These are phyloP conservation scores for Huntiella decipiens DNA, from an alignment of 2,329 filamentous ascomycete genomes.

Conservation along the genomic window DNA sequence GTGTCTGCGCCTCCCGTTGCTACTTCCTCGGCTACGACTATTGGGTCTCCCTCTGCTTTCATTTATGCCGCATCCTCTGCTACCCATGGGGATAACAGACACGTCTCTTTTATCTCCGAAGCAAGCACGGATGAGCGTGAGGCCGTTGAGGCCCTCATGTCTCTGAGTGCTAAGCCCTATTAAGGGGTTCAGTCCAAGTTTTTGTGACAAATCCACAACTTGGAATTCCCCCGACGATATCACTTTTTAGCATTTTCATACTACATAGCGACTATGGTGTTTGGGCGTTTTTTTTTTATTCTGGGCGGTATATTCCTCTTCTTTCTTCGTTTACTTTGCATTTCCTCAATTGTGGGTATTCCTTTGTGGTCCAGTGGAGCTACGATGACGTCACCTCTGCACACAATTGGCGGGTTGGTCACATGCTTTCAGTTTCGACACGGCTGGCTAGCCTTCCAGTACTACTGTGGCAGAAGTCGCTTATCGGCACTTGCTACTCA, in stretches of 20 bases:
- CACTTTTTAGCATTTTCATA: slow-evolving; percentile 3
- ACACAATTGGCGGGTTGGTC: too few relatives aligned
- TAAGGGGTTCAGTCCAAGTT: neutral
- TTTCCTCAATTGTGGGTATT: too few relatives aligned
- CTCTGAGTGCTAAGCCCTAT: slow-evolving; percentile 49
- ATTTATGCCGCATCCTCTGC: slow-evolving; percentile 14
- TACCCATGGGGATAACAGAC: slow-evolving; percentile 14
- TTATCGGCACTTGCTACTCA: too few relatives aligned
- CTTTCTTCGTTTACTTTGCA: neutral
- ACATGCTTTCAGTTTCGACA: too few relatives aligned
- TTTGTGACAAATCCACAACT: neutral
- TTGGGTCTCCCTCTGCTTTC: too few relatives aligned
- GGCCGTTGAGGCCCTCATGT: slow-evolving; percentile 61
- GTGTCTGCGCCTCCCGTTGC: too few relatives aligned
- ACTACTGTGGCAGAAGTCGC: too few relatives aligned
- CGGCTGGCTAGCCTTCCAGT: too few relatives aligned
- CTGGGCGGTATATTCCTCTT: slow-evolving; percentile 2
- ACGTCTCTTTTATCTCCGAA: slow-evolving; percentile 27
- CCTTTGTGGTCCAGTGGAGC: too few relatives aligned
- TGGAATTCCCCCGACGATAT: neutral
- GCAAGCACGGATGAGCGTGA: slow-evolving; percentile 55
- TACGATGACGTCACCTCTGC: too few relatives aligned
- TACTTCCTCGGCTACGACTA: too few relatives aligned
- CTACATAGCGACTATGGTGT: slow-evolving; percentile 5
- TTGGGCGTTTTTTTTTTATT: slow-evolving; percentile 5